A percentile compares a stretch with the other conserved stretches of the same genome.
Conservation (phyloP, 1,284 basidiomycete species). For the Hortiboletus rubellus region DNA sequence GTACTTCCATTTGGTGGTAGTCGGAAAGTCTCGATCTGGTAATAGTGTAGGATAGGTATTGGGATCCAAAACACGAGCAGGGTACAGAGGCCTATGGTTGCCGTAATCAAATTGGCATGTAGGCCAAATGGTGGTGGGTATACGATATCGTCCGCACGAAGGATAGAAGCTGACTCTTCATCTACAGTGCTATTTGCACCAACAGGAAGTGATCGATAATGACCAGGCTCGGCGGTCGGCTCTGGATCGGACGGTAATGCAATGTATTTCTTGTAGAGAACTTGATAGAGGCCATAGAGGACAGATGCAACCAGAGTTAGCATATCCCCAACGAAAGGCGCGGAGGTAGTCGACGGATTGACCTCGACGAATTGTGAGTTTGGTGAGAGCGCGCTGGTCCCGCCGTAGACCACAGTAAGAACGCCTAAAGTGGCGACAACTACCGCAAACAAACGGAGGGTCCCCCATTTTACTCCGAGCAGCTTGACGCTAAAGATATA, state of each 20-base stretch:
- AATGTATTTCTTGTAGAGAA: constrained; percentile 78
- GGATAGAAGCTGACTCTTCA: constrained; percentile 13
- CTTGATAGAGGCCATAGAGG: constrained; percentile 67
- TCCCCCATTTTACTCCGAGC: constrained; percentile 60
- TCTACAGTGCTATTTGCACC: constrained; percentile 32
- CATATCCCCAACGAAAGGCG: constrained; percentile 73
- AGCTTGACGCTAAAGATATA: constrained; percentile 71
- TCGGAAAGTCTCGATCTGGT: constrained; percentile 57
- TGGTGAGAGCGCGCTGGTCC: constrained; percentile 40
- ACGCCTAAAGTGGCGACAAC: constrained; percentile 75
- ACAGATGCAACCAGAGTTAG: constrained; percentile 72
- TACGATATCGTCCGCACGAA: constrained; percentile 35
- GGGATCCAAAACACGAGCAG: constrained; percentile 67
- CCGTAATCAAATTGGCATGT: constrained; percentile 74
- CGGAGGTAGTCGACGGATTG: constrained; percentile 34
- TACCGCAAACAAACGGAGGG: constrained; percentile 64
- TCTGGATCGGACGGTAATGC: constrained; percentile 63
- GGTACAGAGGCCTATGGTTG: constrained; percentile 66
- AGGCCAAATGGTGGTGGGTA: constrained; percentile 73
- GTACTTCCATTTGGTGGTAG: constrained; percentile 51
- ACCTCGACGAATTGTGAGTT: constrained; percentile 20
- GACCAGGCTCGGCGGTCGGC: constrained; percentile 37
- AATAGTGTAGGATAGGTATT: constrained; percentile 65
- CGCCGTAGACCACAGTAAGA: constrained; percentile 74
- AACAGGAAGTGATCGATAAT: constrained; percentile 47